Evolutionary conservation across 768 basidiomycete genomes (phyloP).

Genomic region (Pleurotus pulmonarius): DNA sequence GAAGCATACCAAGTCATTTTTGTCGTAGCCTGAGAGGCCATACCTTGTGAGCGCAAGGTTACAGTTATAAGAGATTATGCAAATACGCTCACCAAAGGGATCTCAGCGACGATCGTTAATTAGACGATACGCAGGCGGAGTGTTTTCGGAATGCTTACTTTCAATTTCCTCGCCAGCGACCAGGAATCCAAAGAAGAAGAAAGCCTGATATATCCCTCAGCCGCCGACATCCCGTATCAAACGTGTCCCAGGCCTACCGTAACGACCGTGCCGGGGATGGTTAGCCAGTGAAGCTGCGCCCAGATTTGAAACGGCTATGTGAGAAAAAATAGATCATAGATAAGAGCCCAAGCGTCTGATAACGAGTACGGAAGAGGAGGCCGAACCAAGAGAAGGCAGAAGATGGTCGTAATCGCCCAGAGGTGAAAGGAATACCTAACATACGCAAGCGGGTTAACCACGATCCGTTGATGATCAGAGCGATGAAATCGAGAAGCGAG

Average conservation of each 20-base stretch:
- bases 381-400: conserved; percentile 56
- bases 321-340: conserved; percentile 7
- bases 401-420: conserved; percentile 61
- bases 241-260: conserved; percentile 29
- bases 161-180: conserved; percentile 76
- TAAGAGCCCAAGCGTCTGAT: neutral
- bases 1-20: conserved; percentile 59
- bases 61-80: conserved; percentile 1
- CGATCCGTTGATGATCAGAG: neutral
- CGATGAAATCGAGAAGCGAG: neutral
- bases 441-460: neutral
- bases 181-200: conserved; percentile 72
- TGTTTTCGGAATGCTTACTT: conserved; percentile 37
- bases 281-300: conserved; percentile 50
- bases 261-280: conserved; percentile 59
- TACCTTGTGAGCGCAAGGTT: neutral
- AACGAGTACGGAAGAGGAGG: neutral
- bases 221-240: no score
- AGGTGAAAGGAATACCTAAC: conserved; percentile 63
- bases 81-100: conserved; percentile 29
- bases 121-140: neutral
- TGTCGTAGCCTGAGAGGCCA: conserved; percentile 51
- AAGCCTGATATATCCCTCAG: conserved; percentile 33
- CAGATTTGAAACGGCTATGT: conserved; percentile 64
- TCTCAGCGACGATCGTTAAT: conserved; percentile 21